phyloP scores from a whole-genome alignment of 106 monocot genomes.

The Allium fistulosum region DNA sequence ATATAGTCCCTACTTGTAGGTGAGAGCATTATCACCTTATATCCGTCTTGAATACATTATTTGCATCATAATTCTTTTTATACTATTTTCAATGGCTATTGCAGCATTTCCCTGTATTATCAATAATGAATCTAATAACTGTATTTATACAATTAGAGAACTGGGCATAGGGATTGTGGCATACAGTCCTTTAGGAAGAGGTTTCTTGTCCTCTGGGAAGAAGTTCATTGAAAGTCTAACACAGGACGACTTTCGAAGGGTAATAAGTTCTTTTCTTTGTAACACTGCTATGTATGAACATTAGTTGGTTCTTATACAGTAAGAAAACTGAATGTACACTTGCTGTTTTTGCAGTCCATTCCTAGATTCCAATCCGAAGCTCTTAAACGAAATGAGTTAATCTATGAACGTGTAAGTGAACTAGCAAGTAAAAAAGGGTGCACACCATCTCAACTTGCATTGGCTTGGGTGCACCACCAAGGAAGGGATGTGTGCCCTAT shows the following conservation, averaged over 20 bases:
- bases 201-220: constrained; percentile 34
- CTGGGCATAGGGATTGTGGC: constrained; percentile 91
- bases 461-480: constrained; percentile 80
- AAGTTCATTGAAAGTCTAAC: constrained; percentile 1
- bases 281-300: too few species aligned
- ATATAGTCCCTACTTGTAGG: constrained; percentile 41
- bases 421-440: constrained; percentile 66
- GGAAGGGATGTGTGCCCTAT: constrained; percentile 79
- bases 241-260: constrained; percentile 1
- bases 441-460: constrained; percentile 68
- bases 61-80: too few species aligned
- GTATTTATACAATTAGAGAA: constrained; percentile 28
- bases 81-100: too few species aligned
- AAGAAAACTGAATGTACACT: too few species aligned
- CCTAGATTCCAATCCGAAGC: constrained; percentile 56
- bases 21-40: not conserved
- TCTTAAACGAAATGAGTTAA: constrained; percentile 33
- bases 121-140: too few species aligned
- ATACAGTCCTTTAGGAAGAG: constrained; percentile 79
- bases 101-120: too few species aligned
- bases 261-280: too few species aligned
- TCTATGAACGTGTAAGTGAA: constrained; percentile 57
- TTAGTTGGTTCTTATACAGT: too few species aligned
- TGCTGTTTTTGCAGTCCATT: constrained; percentile 5
- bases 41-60: too few species aligned